phyloP scores from a whole-genome alignment of 78 protist species.

The Dictyostelium intermedium region DNA sequence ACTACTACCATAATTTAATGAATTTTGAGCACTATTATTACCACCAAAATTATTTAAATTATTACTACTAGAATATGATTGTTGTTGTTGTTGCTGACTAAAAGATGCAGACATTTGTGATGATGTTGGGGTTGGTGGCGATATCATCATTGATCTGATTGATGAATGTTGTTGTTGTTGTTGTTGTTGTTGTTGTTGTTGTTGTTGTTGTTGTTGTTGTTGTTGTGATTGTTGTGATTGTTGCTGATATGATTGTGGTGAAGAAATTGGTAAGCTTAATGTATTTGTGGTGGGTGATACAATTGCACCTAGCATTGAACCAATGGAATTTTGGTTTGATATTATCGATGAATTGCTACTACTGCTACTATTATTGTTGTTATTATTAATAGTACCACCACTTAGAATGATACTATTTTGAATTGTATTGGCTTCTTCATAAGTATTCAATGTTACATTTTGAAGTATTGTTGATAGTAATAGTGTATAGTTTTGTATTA shows the following conservation, averaged over 20 bases:
- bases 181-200: background rate
- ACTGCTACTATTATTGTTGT: background rate
- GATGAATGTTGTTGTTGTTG: background rate
- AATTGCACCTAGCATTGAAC: background rate
- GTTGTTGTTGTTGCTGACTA: slow-evolving; percentile 5
- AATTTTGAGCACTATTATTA: slow-evolving; percentile 4
- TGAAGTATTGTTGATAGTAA: slow-evolving; percentile 37
- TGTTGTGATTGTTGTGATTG: background rate
- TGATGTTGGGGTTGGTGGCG: background rate
- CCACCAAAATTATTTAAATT: background rate
- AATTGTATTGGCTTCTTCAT: slow-evolving; percentile 5
- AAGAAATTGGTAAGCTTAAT: background rate
- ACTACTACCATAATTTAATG: slow-evolving; percentile 8
- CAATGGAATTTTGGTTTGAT: background rate
- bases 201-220: background rate
- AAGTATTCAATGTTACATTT: slow-evolving; percentile 9
- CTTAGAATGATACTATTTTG: background rate
- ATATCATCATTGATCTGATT: background rate
- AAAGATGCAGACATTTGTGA: background rate
- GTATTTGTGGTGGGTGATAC: slow-evolving; percentile 14
- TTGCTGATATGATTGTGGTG: background rate
- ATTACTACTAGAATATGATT: background rate
- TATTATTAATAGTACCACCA: background rate
- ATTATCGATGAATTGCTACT: background rate
- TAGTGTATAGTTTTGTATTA: slow-evolving; percentile 43